Conservation (phyloP, 495 filamentous ascomycete species). For the Physcia stellaris region DNA sequence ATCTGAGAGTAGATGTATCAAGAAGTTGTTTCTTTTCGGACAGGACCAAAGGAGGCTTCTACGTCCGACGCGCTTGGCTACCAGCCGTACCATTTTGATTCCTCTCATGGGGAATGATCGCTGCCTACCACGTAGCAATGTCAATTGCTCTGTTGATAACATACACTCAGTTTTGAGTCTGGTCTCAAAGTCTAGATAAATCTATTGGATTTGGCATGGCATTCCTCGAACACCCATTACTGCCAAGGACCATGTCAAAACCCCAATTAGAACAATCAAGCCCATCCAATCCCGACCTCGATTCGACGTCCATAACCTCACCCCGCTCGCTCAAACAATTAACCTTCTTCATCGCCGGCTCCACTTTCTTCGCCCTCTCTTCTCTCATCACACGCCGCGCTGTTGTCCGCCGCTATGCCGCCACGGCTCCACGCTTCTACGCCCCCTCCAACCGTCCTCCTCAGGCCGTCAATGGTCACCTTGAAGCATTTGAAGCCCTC, state of each 20-base stretch:
- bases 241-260: background rate
- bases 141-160: too few relatives aligned
- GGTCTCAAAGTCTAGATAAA: too few relatives aligned
- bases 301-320: background rate
- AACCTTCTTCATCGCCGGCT: slow-evolving; percentile 52
- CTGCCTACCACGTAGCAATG: too few relatives aligned
- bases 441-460: slow-evolving; percentile 33
- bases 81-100: too few relatives aligned
- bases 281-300: too few relatives aligned
- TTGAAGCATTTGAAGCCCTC: slow-evolving; percentile 65
- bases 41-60: too few relatives aligned
- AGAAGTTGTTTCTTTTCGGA: too few relatives aligned
- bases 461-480: slow-evolving; percentile 32
- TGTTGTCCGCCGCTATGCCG: slow-evolving; percentile 36
- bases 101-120: too few relatives aligned
- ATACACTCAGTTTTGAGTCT: too few relatives aligned
- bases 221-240: background rate
- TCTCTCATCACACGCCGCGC: slow-evolving; percentile 57
- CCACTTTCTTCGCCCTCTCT: slow-evolving; percentile 57
- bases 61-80: too few relatives aligned
- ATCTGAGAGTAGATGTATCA: too few relatives aligned
- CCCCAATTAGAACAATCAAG: background rate
- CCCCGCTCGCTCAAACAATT: slow-evolving; percentile 15
- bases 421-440: slow-evolving; percentile 51
- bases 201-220: too few relatives aligned